Conservation (phyloP, 345 rosid species). For the Murraya paniculata region DNA sequence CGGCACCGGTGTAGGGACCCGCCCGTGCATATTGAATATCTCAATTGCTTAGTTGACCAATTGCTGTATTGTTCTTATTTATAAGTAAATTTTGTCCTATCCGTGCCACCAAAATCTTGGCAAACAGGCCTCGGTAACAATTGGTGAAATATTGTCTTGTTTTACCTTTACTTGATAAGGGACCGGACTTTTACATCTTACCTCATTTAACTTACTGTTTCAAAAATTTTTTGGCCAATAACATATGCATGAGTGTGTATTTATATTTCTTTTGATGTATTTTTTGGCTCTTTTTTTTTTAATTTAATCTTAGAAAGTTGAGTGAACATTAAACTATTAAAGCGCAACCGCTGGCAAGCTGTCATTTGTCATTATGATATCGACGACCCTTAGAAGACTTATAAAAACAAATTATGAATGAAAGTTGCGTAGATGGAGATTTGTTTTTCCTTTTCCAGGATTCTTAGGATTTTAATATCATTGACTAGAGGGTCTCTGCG, state of each 20-base stretch:
- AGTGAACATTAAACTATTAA: not conserved
- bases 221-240: no score
- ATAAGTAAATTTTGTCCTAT: not conserved
- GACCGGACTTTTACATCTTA: not conserved
- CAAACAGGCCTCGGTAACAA: not conserved
- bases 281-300: not conserved
- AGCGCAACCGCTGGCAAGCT: no score
- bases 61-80: not conserved
- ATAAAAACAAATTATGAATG: not conserved
- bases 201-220: not conserved
- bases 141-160: not conserved
- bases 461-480: not conserved
- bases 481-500: not conserved
- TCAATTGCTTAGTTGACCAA: constrained; percentile 6
- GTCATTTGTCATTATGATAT: not conserved
- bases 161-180: not conserved
- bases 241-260: no score
- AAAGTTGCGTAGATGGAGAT: not conserved
- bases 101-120: not conserved
- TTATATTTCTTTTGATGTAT: no score
- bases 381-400: not conserved
- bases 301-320: not conserved
- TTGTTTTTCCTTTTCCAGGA: not conserved
- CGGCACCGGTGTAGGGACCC: constrained; percentile 26
- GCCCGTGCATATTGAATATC: constrained; percentile 11